Evolutionary conservation across 805 yeast species (phyloP).

Genomic region (Nakazawaea ishiwadae): DNA sequence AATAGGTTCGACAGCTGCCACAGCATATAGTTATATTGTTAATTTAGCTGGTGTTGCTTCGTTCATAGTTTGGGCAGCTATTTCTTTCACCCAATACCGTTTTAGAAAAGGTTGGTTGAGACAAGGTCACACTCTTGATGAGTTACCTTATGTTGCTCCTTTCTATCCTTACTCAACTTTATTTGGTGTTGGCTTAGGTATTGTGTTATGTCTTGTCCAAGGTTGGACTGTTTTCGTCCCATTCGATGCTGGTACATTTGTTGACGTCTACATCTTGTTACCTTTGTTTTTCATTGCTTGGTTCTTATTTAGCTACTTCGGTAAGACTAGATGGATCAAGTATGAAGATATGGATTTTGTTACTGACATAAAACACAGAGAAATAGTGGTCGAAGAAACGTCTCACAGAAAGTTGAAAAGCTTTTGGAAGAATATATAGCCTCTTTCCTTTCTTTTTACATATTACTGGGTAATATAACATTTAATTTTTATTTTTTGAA

Average conservation of each 20-base stretch:
- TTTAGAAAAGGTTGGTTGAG: slow-evolving; percentile 45
- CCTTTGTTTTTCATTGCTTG: slow-evolving; percentile 48
- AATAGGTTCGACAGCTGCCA: slow-evolving; percentile 52
- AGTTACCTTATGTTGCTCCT: slow-evolving; percentile 49
- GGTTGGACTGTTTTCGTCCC: slow-evolving; percentile 65
- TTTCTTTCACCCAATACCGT: slow-evolving; percentile 50
- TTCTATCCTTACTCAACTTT: slow-evolving; percentile 49
- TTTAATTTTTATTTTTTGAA: neutral
- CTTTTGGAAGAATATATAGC: slow-evolving; percentile 1
- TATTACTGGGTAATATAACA: too few species aligned
- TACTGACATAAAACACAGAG: slow-evolving; percentile 38
- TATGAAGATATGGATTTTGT: slow-evolving; percentile 43
- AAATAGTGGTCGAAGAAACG: neutral
- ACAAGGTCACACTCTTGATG: slow-evolving; percentile 37
- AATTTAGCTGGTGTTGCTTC: slow-evolving; percentile 64
- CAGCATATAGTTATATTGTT: slow-evolving; percentile 56
- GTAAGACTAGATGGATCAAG: slow-evolving; percentile 26
- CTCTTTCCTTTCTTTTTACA: too few species aligned
- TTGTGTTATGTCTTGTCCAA: slow-evolving; percentile 54
- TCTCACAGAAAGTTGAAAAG: neutral
- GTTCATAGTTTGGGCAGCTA: slow-evolving; percentile 63
- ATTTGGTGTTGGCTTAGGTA: slow-evolving; percentile 43
- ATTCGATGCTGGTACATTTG: slow-evolving; percentile 47
- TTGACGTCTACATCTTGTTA: slow-evolving; percentile 59
- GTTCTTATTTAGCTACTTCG: slow-evolving; percentile 19